A percentile compares a stretch with the other conserved stretches of the same genome.
Conservation (phyloP, 768 basidiomycete genomes). For the Trametes cingulata region DNA sequence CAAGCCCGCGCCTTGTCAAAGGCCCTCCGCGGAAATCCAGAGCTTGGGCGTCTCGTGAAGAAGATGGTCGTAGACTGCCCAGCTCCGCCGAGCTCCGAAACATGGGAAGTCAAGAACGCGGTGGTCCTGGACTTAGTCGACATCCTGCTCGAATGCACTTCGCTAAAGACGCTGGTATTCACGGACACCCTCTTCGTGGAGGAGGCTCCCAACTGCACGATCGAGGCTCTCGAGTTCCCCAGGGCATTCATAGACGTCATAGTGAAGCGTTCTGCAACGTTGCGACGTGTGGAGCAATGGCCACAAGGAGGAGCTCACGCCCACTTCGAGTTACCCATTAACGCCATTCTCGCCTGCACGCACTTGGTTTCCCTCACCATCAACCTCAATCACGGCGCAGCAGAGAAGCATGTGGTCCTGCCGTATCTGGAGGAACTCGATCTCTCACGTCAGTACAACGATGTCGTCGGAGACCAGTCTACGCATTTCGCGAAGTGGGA, state of each 20-base stretch:
- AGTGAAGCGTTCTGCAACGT: background rate
- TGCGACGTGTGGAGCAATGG: conserved; percentile 5
- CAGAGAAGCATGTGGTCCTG: background rate
- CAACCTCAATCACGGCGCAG: conserved; percentile 1
- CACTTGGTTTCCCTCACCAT: background rate
- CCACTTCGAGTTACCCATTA: background rate
- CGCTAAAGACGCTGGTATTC: background rate
- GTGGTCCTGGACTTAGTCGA: background rate
- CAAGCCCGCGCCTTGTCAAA: background rate
- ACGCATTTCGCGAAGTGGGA: background rate
- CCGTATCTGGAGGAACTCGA: background rate
- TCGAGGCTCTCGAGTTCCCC: background rate
- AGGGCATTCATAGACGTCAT: background rate
- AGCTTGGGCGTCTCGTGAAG: background rate
- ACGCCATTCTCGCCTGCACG: background rate
- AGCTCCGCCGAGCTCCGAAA: background rate
- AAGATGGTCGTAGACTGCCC: conserved; percentile 2
- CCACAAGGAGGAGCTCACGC: background rate
- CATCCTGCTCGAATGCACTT: background rate
- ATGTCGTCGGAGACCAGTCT: background rate
- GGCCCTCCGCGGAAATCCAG: background rate
- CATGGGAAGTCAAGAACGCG: too few relatives aligned
- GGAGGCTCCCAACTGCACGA: background rate
- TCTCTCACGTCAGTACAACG: conserved; percentile 1
- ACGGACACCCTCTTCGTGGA: conserved; percentile 4